Conservation (phyloP, 2,329 filamentous ascomycete species). For the Blastomyces gilchristii region DNA sequence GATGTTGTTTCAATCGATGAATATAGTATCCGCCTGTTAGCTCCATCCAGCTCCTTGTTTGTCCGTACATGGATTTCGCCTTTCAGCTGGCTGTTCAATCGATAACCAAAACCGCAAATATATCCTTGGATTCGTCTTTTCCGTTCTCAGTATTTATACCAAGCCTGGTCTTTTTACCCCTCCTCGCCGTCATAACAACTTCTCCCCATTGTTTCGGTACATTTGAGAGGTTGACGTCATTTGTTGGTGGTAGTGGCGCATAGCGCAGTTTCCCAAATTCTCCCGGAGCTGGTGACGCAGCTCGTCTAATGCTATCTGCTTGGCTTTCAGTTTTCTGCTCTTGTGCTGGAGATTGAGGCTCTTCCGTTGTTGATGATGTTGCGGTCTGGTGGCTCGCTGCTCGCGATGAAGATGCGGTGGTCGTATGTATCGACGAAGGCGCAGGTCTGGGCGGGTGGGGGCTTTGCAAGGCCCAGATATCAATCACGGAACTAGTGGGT, state of each 20-base stretch:
- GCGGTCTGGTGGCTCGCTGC: conserved; percentile 12
- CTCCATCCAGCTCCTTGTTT: background rate
- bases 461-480: conserved; percentile 35
- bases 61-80: background rate
- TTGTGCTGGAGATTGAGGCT: background rate
- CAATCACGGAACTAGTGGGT: conserved; percentile 31
- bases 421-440: conserved; percentile 27
- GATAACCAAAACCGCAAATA: conserved; percentile 34
- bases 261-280: conserved; percentile 16
- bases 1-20: background rate
- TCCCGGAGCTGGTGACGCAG: conserved; percentile 11
- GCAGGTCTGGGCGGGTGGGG: conserved; percentile 33
- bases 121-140: conserved; percentile 20
- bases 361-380: conserved; percentile 15
- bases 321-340: conserved; percentile 13
- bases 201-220: conserved; percentile 37
- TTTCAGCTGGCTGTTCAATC: conserved; percentile 11
- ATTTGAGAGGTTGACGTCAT: conserved; percentile 14
- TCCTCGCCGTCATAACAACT: conserved; percentile 33
- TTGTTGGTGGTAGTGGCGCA: conserved; percentile 11
- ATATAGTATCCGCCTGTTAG: background rate
- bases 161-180: conserved; percentile 22
- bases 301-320: conserved; percentile 8
- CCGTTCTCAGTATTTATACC: conserved; percentile 19
- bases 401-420: conserved; percentile 20